A percentile compares a stretch with the other conserved stretches of the same genome.
Conservation (phyloP, 352 stramenopile genomes). For the Globisporangium nunn region DNA sequence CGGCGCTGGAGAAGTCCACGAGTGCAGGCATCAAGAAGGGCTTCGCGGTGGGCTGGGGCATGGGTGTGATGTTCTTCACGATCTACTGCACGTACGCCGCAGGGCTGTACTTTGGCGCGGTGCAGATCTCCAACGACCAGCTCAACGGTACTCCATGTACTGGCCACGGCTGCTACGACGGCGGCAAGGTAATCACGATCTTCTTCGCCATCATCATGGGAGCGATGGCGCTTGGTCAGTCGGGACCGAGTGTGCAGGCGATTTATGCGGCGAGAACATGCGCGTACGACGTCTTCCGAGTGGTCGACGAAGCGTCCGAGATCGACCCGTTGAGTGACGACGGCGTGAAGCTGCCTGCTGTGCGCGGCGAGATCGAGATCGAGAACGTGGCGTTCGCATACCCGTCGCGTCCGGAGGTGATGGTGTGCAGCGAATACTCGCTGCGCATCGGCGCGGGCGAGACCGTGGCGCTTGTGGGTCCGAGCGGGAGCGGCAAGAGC, state of each 20-base stretch:
- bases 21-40: slow-evolving; percentile 41
- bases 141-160: slow-evolving; percentile 24
- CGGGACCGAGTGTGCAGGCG: slow-evolving; percentile 50
- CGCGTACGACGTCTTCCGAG: slow-evolving; percentile 56
- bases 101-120: slow-evolving; percentile 74
- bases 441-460: slow-evolving; percentile 53
- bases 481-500: slow-evolving; percentile 7
- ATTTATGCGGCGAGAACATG: slow-evolving; percentile 45
- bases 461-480: slow-evolving; percentile 26
- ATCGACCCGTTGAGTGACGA: slow-evolving; percentile 38
- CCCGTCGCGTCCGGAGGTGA: slow-evolving; percentile 44
- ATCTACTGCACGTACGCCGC: slow-evolving; percentile 67
- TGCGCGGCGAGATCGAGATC: slow-evolving; percentile 49
- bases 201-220: slow-evolving; percentile 71
- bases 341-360: too few relatives aligned
- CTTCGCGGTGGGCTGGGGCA: slow-evolving; percentile 48
- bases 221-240: slow-evolving; percentile 65
- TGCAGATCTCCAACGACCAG: slow-evolving; percentile 52
- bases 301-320: slow-evolving; percentile 48
- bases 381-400: slow-evolving; percentile 78
- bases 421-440: slow-evolving; percentile 55
- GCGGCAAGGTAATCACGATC: slow-evolving; percentile 57
- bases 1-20: slow-evolving; percentile 32
- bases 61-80: slow-evolving; percentile 56
- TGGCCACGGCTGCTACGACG: slow-evolving; percentile 44